Evolutionary conservation across 495 filamentous ascomycete genomes (phyloP), one percentile per base, ranked within the genome.

Genomic region (Aspergillus kassunensis): DNA sequence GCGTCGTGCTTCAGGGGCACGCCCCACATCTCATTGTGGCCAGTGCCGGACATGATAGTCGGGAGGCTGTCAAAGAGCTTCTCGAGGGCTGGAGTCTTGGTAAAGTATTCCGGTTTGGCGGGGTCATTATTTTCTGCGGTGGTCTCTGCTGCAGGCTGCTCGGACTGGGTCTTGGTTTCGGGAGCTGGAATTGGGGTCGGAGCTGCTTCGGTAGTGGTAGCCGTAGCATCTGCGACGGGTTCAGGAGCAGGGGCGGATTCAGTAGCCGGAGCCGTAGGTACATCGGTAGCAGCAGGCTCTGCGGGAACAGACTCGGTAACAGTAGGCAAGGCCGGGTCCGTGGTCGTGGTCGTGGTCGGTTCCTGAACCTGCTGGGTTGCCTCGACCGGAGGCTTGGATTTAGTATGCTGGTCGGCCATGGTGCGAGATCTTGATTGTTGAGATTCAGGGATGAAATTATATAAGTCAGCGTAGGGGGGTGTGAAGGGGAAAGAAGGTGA

Each of bases 1-100:
- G 72, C 72, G 34, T 81, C 78, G 20, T 46, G 29, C 43, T 74
- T 74, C 40, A 81, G 66, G 29, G 64, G 50, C 8, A 96, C 79
- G 11, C 90, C 90, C 83, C 89, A 96, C 72, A 95, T 82, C 66
- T 93, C 88, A 33, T 68, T 63, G 60, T 91, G 76, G 23, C 70
- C 69, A 7, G 77, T 68, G 27, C 72, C 69, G 21, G 62, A 60
- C 42, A 83, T 62, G 48, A 86, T 72, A 35, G 53, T 29, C 3
- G 70, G 68, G 10, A 76, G 68, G 10, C 64, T 57, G 5, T 69
- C 62, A 31, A 75, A 75, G 49, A 76, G 62, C 47, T 71, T 56
- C 30, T 41, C 50, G 43, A 76, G 56, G 9, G 60, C 63, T 2
- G 71, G 67, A 40, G 64, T 67, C 11, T 68, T 74, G 35, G 60